phyloP scores from a whole-genome alignment of 2,329 filamentous ascomycete species.

The Metarhizium robertsii region DNA sequence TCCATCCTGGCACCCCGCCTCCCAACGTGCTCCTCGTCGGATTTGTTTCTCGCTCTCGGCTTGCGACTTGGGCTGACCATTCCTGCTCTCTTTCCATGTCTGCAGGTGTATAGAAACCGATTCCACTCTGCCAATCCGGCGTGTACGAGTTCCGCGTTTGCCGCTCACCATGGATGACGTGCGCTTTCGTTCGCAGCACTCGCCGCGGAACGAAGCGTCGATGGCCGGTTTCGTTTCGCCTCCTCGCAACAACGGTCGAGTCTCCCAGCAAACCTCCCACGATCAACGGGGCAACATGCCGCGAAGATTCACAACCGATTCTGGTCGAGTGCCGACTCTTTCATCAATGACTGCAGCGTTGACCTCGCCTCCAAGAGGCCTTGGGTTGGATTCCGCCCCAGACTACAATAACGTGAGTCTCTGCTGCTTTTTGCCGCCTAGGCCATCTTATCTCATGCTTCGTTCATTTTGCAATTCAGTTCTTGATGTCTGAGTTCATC shows the following conservation, averaged over 20 bases:
- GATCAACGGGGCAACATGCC: conserved; percentile 72
- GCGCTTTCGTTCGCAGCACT: conserved; percentile 68
- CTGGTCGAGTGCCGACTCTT: conserved; percentile 70
- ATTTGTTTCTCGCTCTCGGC: conserved; percentile 15
- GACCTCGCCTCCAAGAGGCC: conserved; percentile 38
- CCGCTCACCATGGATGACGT: conserved; percentile 58
- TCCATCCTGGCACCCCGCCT: conserved; percentile 17
- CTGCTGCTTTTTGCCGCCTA: not conserved
- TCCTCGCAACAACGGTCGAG: conserved; percentile 58
- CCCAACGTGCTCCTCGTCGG: conserved; percentile 18
- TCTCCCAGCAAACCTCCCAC: conserved; percentile 42
- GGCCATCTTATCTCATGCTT: not conserved
- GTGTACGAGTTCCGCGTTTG: conserved; percentile 28
- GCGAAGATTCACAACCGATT: conserved; percentile 89
- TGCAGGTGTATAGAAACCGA: conserved; percentile 22
- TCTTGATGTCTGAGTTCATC: not conserved
- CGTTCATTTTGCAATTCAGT: not conserved
- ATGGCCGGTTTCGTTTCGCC: conserved; percentile 69
- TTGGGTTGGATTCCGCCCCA: conserved; percentile 30
- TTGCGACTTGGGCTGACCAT: conserved; percentile 19
- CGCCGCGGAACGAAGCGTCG: conserved; percentile 64
- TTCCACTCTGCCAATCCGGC: conserved; percentile 26
- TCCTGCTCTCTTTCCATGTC: conserved; percentile 25
- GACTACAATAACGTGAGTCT: conserved; percentile 37
- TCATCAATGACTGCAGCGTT: conserved; percentile 38